Evolutionary conservation across 495 filamentous ascomycete species (phyloP).

Genomic region (Podospora australis): DNA sequence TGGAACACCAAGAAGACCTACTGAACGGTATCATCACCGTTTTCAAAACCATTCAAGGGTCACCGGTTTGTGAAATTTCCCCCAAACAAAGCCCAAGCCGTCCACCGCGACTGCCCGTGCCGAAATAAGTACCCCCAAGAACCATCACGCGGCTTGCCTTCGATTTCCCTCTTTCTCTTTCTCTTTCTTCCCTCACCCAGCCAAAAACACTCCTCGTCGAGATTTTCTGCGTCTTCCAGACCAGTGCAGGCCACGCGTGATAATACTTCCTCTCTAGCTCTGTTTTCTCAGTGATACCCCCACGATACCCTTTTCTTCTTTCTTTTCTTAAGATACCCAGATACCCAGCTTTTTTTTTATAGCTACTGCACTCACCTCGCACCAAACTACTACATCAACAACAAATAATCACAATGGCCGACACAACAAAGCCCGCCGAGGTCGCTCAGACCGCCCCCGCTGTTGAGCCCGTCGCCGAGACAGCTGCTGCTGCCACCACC

Average conservation of each 20-base stretch:
- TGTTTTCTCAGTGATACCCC: conserved; percentile 44
- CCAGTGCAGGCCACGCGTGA: conserved; percentile 27
- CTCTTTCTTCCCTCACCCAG: conserved; percentile 6
- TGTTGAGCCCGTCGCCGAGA: conserved; percentile 15
- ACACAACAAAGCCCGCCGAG: conserved; percentile 38
- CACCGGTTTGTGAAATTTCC: too few species aligned
- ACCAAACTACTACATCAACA: too few species aligned
- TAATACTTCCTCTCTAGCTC: conserved; percentile 30
- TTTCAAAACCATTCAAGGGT: too few species aligned
- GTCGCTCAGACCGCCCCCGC: conserved; percentile 27
- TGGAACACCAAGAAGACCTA: too few species aligned
- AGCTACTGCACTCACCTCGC: conserved; percentile 5
- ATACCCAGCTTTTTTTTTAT: conserved; percentile 25
- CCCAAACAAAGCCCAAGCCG: not conserved
- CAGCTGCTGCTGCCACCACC: conserved; percentile 26
- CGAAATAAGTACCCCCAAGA: conserved; percentile 23
- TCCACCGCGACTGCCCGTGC: conserved; percentile 5
- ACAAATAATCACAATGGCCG: conserved; percentile 38
- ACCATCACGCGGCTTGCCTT: conserved; percentile 15
- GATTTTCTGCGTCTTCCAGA: conserved; percentile 22
- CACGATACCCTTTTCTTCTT: conserved; percentile 39
- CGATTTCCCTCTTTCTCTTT: conserved; percentile 16
- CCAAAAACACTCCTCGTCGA: conserved; percentile 18
- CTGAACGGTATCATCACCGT: too few species aligned
- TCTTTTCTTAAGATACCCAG: conserved; percentile 38